Base-by-base conservation (phyloP, 495 filamentous ascomycete genomes). In the Penicillium subrubescens region DNA sequence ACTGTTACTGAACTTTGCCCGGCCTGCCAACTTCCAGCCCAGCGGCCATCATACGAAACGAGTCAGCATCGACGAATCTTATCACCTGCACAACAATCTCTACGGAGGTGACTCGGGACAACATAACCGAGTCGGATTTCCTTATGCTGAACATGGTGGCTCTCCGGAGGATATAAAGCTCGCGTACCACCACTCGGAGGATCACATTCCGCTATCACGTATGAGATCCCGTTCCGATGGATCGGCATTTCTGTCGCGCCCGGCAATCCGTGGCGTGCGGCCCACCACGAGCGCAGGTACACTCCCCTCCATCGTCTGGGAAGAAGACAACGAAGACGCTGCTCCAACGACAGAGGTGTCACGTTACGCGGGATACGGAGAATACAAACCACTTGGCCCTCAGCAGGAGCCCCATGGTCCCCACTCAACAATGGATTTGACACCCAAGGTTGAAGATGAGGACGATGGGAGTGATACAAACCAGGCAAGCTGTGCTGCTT, bases 401-500 rank as follows among this genome's bases (percentile, higher is more conserved):
- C 31, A 56, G 6, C 35, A 29, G 10, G 63, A 58, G 29, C 23
- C 60, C 41, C 54, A 43, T 17, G 10, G 43, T 19, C 23, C 62
- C 23, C 63, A 57, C 8, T 46, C 67, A 15, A 50, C 71, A 41
- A 59, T 58, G 25, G 48, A 60, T 15, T 39, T 61, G 25, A 62
- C 69, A 2, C 69, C 74, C 14, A 78, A 78, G 63, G 33, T 64
- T 25, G 77, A 79, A 63, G 75, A 79, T 59, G 75, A 77, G 15
- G 71, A 74, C 59, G 72, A 59, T 14, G 31, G 31, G 56, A 67
- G 44, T 61, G 70, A 72, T 25, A 53, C 73, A 37, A 73, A 66
- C 46, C 77, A 82, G 62, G 81, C 83, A 60, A 79, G 77, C 63
- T 86, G 83, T 63, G 81, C 79, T 15, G 77, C 79, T 33, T 86